Percentiles rank a stretch among this genome's conserved stretches.
Conservation (phyloP, 2,329 filamentous ascomycete genomes). For the Hypoxylon sp. region DNA sequence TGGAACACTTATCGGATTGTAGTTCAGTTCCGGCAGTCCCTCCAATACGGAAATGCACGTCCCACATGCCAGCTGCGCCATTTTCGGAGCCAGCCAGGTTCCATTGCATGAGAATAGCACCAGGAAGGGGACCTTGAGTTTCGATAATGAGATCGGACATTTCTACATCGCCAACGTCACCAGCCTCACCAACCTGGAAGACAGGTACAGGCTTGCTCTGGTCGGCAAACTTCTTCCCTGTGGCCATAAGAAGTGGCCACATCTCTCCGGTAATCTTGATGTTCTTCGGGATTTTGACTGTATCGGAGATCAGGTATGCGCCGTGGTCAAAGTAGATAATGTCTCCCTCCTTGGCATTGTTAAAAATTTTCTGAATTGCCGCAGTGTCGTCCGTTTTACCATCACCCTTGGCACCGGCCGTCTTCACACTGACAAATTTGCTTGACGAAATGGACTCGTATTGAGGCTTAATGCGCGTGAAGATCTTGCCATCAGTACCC, state of each 20-base stretch:
- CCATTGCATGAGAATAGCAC: slow-evolving; percentile 93
- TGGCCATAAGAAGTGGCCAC: slow-evolving; percentile 90
- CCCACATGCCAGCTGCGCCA: slow-evolving; percentile 88
- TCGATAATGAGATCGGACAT: slow-evolving; percentile 90
- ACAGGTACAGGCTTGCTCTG: slow-evolving; percentile 83
- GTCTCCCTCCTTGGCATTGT: slow-evolving; percentile 74
- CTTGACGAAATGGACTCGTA: slow-evolving; percentile 78
- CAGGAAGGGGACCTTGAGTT: slow-evolving; percentile 85
- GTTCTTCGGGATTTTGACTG: slow-evolving; percentile 80
- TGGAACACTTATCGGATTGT: slow-evolving; percentile 83
- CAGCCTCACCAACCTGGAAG: slow-evolving; percentile 84
- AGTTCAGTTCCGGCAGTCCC: slow-evolving; percentile 87
- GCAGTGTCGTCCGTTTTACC: slow-evolving; percentile 89
- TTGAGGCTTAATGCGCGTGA: slow-evolving; percentile 90
- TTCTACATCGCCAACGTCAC: slow-evolving; percentile 85
- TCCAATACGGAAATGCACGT: slow-evolving; percentile 94
- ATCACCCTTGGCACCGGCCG: slow-evolving; percentile 87
- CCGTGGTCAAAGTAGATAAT: slow-evolving; percentile 84
- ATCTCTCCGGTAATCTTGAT: slow-evolving; percentile 92
- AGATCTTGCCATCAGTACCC: slow-evolving; percentile 76
- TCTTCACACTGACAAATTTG: slow-evolving; percentile 87
- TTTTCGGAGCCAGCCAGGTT: slow-evolving; percentile 79
- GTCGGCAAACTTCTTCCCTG: slow-evolving; percentile 80
- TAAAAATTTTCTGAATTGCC: slow-evolving; percentile 83
- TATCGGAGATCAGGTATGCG: slow-evolving; percentile 78